Conservation (phyloP, 371 early-diverging fungal species). For the Mortierella sp. region DNA sequence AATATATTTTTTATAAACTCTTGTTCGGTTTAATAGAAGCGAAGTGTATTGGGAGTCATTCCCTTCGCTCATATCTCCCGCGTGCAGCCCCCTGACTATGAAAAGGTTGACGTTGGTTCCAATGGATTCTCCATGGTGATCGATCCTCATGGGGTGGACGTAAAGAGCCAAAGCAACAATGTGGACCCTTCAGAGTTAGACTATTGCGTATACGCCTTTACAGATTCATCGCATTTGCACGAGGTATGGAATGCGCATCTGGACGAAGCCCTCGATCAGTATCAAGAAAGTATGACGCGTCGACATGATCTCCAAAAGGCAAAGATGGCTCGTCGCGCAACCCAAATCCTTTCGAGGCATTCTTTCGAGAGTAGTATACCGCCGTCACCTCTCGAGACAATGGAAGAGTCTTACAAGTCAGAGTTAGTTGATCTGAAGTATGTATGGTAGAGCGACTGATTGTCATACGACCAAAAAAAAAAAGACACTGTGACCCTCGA, state of each 20-base stretch:
- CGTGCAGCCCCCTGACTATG: slow-evolving; percentile 44
- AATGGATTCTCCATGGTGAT: slow-evolving; percentile 39
- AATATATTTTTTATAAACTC: neutral
- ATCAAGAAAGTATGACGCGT: slow-evolving; percentile 23
- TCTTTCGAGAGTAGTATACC: slow-evolving; percentile 38
- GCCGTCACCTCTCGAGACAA: slow-evolving; percentile 48
- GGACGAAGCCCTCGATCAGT: slow-evolving; percentile 34
- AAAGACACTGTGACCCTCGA: neutral
- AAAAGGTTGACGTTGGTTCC: slow-evolving; percentile 46
- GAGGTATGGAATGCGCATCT: slow-evolving; percentile 43
- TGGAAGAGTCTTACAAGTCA: slow-evolving; percentile 52
- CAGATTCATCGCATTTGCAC: slow-evolving; percentile 34
- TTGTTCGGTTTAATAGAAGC: slow-evolving; percentile 12
- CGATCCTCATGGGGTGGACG: slow-evolving; percentile 21
- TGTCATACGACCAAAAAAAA: neutral
- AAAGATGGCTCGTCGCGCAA: slow-evolving; percentile 22
- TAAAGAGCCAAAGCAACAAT: slow-evolving; percentile 2
- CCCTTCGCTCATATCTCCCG: slow-evolving; percentile 24
- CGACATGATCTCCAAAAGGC: slow-evolving; percentile 13
- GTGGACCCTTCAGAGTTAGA: slow-evolving; percentile 33
- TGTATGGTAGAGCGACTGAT: slow-evolving; percentile 25
- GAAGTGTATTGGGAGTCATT: slow-evolving; percentile 27
- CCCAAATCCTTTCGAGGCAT: slow-evolving; percentile 34
- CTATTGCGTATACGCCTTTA: slow-evolving; percentile 41
- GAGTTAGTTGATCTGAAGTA: slow-evolving; percentile 40